Base-by-base conservation (phyloP, 2,329 filamentous ascomycete genomes). In the Myriosclerotinia curreyana region DNA sequence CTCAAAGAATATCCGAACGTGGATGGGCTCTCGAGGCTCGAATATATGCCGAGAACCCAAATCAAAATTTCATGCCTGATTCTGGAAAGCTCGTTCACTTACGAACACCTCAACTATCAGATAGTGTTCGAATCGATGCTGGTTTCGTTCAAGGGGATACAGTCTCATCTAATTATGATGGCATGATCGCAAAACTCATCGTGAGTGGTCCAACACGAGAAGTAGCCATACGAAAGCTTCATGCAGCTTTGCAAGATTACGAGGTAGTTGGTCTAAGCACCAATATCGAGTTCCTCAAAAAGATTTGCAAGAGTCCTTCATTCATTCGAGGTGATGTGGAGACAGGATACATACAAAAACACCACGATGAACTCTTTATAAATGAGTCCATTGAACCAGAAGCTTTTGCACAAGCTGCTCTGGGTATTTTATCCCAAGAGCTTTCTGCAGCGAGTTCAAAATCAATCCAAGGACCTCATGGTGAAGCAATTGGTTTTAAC, bases 101-200 rank as follows among this genome's bases (percentile, higher is more conserved):
- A 14, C 83, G 85, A 42, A 92, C 90, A 1, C 93, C 94, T 0
- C 75, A 79, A 56, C 79, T 83, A 7, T 83, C 86, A 46, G 82
- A 88, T 0, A 89, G 92, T 68, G 84, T 98, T 40, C 87, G 95
- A 49, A 92, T 99, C 69, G 95, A 99, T 73, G 92, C 93, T 53
- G 95, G 95, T 1, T 98, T 98, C 75, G 85, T 93, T 36, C 83
- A 92, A 70, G 95, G 95, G 34, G 94, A 96, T 74, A 91, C 92
- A 67, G 91, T 99, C 3, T 96, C 93, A 0, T 91, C 94, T 65
- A 91, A 95, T 62, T 99, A 99, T 76, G 95, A 99, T 71, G 95
- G 95, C 36, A 99, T 99, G 95, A 96, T 99, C 70, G 91, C 95
- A 52, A 99, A 99, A 78, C 84, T 99, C 60, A 99, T 99, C 71